phyloP scores from a whole-genome alignment of 345 rosid species.

The Clarkia xantiana region DNA sequence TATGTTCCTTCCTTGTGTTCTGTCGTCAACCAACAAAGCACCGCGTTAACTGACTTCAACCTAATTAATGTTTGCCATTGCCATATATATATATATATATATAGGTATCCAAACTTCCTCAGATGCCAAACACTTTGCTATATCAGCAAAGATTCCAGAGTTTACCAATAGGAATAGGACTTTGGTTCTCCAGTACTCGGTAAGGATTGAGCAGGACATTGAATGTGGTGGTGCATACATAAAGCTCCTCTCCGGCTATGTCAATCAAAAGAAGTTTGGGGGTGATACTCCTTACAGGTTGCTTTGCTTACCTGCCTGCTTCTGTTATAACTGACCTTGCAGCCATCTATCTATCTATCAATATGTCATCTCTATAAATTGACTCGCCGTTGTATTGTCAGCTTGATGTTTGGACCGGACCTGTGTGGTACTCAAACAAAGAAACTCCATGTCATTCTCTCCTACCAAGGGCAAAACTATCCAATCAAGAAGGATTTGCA shows the following conservation, averaged over 20 bases:
- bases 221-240: conserved; percentile 97
- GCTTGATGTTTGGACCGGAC: conserved; percentile 97
- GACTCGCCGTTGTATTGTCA: conserved; percentile 21
- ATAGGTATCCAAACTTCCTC: conserved; percentile 75
- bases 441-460: conserved; percentile 73
- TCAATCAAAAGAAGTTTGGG: conserved; percentile 93
- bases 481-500: conserved; percentile 76
- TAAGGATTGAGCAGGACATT: conserved; percentile 78
- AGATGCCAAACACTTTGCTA: conserved; percentile 77
- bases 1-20: conserved; percentile 1
- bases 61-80: not conserved
- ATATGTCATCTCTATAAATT: not conserved
- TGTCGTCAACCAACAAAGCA: conserved; percentile 1
- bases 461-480: conserved; percentile 94
- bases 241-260: conserved; percentile 86
- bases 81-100: too few species aligned
- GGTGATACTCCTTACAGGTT: conserved; percentile 99
- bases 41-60: too few species aligned
- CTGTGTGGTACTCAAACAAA: conserved; percentile 83
- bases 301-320: not conserved
- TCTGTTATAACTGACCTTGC: not conserved
- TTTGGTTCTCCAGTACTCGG: conserved; percentile 74
- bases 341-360: not conserved
- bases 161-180: conserved; percentile 77
- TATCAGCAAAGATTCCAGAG: conserved; percentile 84